phyloP scores from a whole-genome alignment of 2,329 filamentous ascomycete genomes.

The Coniochaeta prunicola region DNA sequence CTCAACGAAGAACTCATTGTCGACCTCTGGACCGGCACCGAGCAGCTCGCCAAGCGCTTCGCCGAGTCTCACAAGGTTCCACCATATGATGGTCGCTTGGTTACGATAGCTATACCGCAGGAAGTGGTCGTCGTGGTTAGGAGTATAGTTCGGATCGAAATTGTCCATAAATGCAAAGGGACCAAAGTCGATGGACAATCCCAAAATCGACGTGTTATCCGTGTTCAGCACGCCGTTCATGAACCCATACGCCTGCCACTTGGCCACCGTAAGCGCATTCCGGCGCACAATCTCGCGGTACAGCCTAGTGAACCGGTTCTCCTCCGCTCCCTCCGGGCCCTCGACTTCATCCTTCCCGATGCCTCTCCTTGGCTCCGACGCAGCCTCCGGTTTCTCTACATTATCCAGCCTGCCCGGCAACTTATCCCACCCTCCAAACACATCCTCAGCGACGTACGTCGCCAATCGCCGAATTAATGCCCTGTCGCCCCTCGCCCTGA shows the following conservation, averaged over 20 bases:
- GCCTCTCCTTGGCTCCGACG: constrained; percentile 32
- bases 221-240: constrained; percentile 98
- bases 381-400: constrained; percentile 40
- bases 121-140: constrained; percentile 89
- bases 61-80: constrained; percentile 89
- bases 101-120: constrained; percentile 88
- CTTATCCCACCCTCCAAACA: constrained; percentile 82
- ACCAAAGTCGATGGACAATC: constrained; percentile 87
- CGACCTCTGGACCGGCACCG: constrained; percentile 65
- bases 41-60: constrained; percentile 85
- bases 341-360: constrained; percentile 54
- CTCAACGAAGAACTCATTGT: constrained; percentile 62
- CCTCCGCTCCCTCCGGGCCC: constrained; percentile 58
- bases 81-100: constrained; percentile 96
- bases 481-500: constrained; percentile 73
- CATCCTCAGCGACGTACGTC: constrained; percentile 79
- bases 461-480: constrained; percentile 65
- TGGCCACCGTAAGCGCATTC: constrained; percentile 81
- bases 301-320: constrained; percentile 81
- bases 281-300: constrained; percentile 82
- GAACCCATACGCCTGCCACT: constrained; percentile 98
- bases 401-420: constrained; percentile 56
- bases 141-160: constrained; percentile 90
- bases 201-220: constrained; percentile 89
- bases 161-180: constrained; percentile 98